These are phyloP conservation scores for Aspergillus panamensis DNA, from an alignment of 495 filamentous ascomycete species.

Conservation along the genomic window DNA sequence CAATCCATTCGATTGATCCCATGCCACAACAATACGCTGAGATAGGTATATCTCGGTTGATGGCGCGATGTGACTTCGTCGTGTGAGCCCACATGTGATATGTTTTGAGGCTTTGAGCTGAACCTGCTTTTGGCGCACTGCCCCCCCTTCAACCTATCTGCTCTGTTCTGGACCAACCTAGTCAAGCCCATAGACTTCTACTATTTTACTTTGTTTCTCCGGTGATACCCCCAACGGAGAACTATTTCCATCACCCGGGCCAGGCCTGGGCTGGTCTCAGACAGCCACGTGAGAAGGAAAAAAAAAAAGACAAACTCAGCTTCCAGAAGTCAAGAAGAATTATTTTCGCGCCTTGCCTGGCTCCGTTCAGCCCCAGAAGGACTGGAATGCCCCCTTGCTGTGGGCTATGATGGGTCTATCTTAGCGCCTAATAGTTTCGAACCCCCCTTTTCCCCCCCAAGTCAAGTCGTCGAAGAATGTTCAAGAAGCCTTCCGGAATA, in stretches of 20 bases:
- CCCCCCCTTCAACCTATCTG: background rate
- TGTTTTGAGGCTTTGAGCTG: background rate
- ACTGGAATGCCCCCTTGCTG: background rate
- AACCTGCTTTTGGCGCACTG: background rate
- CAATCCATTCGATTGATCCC: background rate
- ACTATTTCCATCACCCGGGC: too few species aligned
- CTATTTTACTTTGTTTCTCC: background rate
- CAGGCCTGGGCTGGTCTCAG: too few species aligned
- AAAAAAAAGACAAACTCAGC: background rate
- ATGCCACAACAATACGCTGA: background rate
- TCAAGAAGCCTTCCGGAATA: background rate
- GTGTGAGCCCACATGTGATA: slow-evolving; percentile 7
- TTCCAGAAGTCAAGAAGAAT: too few species aligned
- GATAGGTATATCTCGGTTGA: background rate
- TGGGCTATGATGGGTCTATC: background rate
- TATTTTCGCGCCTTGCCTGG: background rate
- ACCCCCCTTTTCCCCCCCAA: too few species aligned
- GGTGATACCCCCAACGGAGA: too few species aligned
- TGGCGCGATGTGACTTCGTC: background rate
- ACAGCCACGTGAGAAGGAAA: background rate
- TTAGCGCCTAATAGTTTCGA: background rate
- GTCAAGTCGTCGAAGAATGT: too few species aligned
- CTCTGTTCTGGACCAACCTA: background rate
- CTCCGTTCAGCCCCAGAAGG: background rate
- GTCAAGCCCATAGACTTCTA: too few species aligned